Evolutionary conservation across 1,284 basidiomycete genomes (phyloP).

Genomic region (Mycosarcoma mackinlayi): DNA sequence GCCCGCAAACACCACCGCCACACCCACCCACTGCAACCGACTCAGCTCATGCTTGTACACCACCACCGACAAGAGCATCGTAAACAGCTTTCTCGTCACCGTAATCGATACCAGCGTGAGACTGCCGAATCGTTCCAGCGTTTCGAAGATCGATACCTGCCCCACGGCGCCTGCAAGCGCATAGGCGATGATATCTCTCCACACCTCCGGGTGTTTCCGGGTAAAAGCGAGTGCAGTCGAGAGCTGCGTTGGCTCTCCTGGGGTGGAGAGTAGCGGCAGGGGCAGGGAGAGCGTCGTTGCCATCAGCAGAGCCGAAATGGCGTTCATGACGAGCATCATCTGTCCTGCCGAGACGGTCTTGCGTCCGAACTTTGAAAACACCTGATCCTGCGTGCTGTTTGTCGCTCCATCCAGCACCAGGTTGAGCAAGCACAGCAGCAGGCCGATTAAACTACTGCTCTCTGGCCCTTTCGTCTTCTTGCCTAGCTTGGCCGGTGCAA

Average conservation of each 20-base stretch:
- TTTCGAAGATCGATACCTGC: constrained; percentile 98
- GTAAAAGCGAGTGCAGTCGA: constrained; percentile 73
- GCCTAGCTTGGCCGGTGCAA: constrained; percentile 68
- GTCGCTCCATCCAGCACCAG: constrained; percentile 90
- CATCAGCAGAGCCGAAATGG: constrained; percentile 71
- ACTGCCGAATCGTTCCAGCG: constrained; percentile 92
- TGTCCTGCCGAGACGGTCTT: constrained; percentile 84
- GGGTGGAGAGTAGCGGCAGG: constrained; percentile 69
- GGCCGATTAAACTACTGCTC: constrained; percentile 57
- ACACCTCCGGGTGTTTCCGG: constrained; percentile 79
- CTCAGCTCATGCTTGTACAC: constrained; percentile 90
- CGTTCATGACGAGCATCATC: constrained; percentile 99
- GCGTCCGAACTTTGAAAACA: constrained; percentile 78
- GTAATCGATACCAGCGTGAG: constrained; percentile 74
- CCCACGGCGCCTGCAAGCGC: constrained; percentile 90
- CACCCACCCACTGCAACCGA: constrained; percentile 88
- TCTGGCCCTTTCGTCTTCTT: constrained; percentile 61
- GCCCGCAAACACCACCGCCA: constrained; percentile 88
- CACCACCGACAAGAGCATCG: constrained; percentile 94
- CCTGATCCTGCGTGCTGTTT: constrained; percentile 98
- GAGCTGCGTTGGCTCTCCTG: constrained; percentile 41
- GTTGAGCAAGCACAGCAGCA: constrained; percentile 83
- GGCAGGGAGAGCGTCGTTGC: constrained; percentile 71
- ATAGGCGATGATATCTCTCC: constrained; percentile 83
- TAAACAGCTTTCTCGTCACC: constrained; percentile 92